Evolutionary conservation across 768 basidiomycete genomes (phyloP).

Genomic region (Lepiota venenata): DNA sequence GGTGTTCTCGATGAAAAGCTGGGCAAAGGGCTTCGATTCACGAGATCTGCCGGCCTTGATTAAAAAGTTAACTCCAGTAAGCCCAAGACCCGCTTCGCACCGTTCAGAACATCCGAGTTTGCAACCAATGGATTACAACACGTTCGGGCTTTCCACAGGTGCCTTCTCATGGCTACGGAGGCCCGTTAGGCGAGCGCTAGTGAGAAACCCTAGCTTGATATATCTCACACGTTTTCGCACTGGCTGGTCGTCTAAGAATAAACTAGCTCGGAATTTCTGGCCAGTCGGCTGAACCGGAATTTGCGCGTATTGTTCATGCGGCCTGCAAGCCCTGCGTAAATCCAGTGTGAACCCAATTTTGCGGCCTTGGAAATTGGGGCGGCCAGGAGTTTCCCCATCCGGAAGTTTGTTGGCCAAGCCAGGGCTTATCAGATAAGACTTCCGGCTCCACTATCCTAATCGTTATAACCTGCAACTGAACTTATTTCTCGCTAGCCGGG

Average conservation of each 20-base stretch:
- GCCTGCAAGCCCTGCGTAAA: background rate
- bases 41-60: background rate
- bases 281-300: background rate
- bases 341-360: background rate
- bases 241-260: constrained; percentile 1
- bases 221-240: background rate
- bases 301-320: background rate
- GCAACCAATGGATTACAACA: background rate
- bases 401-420: background rate
- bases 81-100: background rate
- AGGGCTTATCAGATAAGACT: constrained; percentile 19
- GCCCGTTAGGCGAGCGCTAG: background rate
- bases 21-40: background rate
- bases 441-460: constrained; percentile 3
- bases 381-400: background rate
- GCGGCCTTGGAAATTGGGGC: no score
- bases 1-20: background rate
- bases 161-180: background rate
- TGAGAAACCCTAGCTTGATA: constrained; percentile 1
- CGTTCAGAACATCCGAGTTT: background rate
- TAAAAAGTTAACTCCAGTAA: background rate
- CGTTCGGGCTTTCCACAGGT: background rate
- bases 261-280: background rate
- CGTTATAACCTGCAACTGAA: background rate
- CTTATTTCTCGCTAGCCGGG: no score